A percentile compares a stretch with the other conserved stretches of the same genome.
Evolutionary conservation across 2,329 filamentous ascomycete genomes (phyloP).

Genomic region (Trichoderma atroviride): DNA sequence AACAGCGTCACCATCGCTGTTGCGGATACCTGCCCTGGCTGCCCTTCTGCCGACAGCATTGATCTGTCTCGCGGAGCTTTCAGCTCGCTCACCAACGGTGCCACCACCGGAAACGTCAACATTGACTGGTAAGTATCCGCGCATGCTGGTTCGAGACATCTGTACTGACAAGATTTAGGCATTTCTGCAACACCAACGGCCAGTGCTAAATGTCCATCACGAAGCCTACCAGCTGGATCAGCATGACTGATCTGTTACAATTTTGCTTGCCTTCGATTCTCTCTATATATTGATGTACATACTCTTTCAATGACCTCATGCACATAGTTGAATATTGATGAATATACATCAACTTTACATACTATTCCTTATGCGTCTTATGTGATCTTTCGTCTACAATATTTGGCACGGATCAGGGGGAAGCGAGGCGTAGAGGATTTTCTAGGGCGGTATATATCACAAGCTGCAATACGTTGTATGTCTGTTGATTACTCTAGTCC

Average conservation of each 20-base stretch:
- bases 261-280: conserved; percentile 5
- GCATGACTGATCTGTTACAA: not conserved
- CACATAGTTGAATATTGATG: conserved; percentile 14
- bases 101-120: conserved; percentile 23
- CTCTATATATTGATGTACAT: conserved; percentile 16
- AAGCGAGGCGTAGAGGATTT: too few relatives aligned
- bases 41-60: conserved; percentile 21
- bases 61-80: conserved; percentile 24
- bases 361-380: not conserved
- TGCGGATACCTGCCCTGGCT: conserved; percentile 25
- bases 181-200: conserved; percentile 26
- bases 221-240: not conserved
- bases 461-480: too few relatives aligned
- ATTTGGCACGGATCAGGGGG: not conserved
- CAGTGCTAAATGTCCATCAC: conserved; percentile 23
- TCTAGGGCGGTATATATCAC: too few relatives aligned
- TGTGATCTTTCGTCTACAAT: not conserved
- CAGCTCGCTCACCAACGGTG: conserved; percentile 18
- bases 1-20: conserved; percentile 8
- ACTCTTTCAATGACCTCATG: not conserved
- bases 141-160: not conserved
- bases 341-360: not conserved
- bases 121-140: conserved; percentile 18
- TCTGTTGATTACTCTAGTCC: too few relatives aligned
- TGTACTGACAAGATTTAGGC: conserved; percentile 1